Conservation (phyloP, 306 rosid genomes). For the Clitoria ternatea region DNA sequence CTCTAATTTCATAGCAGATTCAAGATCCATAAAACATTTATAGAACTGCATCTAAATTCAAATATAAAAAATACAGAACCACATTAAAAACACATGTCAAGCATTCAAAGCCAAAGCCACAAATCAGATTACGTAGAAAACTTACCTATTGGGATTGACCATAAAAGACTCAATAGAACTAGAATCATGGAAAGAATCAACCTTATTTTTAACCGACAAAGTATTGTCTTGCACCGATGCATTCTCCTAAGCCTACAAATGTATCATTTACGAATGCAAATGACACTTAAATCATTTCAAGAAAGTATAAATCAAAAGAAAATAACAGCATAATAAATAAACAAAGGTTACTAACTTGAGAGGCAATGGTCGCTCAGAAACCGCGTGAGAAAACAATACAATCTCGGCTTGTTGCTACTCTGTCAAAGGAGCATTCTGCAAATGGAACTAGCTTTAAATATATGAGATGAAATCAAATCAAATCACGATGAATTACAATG, state of each 20-base stretch:
- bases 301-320: not conserved
- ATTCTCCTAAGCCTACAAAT: constrained; percentile 56
- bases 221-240: constrained; percentile 47
- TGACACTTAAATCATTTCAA: not conserved
- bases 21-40: constrained; percentile 94
- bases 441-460: not conserved
- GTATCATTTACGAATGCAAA: too few relatives aligned
- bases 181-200: constrained; percentile 47
- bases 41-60: constrained; percentile 64
- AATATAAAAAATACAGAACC: constrained; percentile 13
- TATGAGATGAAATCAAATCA: not conserved
- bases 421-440: constrained; percentile 79
- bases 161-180: constrained; percentile 61
- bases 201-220: constrained; percentile 50
- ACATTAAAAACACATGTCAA: not conserved
- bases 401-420: constrained; percentile 77
- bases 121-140: not conserved
- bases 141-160: constrained; percentile 79
- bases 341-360: constrained; percentile 47
- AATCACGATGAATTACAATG: constrained; percentile 10
- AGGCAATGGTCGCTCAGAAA: constrained; percentile 86
- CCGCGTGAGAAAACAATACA: constrained; percentile 58
- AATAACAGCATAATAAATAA: not conserved
- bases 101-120: not conserved
- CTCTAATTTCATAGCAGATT: constrained; percentile 97